Evolutionary conservation across 148 eudicot species (phyloP).

Genomic region (Camellia japonica): DNA sequence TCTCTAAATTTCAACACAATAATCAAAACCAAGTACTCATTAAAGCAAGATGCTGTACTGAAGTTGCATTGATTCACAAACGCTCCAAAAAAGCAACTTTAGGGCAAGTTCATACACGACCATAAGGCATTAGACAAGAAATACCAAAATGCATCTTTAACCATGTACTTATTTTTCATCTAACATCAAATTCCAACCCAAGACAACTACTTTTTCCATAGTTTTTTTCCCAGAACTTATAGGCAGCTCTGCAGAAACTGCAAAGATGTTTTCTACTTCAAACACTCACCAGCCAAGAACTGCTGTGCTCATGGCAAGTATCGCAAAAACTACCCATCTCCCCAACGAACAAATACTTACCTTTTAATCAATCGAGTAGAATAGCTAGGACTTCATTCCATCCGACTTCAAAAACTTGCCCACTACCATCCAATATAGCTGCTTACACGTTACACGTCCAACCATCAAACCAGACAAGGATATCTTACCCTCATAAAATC

Average conservation of each 20-base stretch:
- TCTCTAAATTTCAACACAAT: no score
- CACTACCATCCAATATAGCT: constrained; percentile 7
- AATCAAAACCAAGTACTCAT: no score
- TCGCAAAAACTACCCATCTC: neutral
- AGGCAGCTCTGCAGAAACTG: constrained; percentile 15
- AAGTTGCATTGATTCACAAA: no score
- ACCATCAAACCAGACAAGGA: constrained; percentile 29
- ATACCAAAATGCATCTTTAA: neutral
- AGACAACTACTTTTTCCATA: neutral
- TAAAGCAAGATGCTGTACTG: no score
- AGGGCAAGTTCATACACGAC: neutral
- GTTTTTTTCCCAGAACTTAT: neutral
- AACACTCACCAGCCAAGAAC: constrained; percentile 11
- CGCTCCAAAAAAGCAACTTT: no score
- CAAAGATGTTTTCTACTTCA: constrained; percentile 7
- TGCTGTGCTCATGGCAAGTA: constrained; percentile 10
- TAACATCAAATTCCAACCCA: neutral
- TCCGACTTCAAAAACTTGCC: constrained; percentile 9
- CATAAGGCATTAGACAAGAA: neutral
- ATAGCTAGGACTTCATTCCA: constrained; percentile 12
- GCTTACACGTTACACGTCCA: constrained; percentile 10
- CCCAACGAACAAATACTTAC: constrained; percentile 4
- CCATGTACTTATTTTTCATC: constrained; percentile 5
- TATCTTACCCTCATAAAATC: constrained; percentile 12
- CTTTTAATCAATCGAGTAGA: constrained; percentile 1